Evolutionary conservation across 116 monocot species (phyloP).

Genomic region (Posidonia oceanica): DNA sequence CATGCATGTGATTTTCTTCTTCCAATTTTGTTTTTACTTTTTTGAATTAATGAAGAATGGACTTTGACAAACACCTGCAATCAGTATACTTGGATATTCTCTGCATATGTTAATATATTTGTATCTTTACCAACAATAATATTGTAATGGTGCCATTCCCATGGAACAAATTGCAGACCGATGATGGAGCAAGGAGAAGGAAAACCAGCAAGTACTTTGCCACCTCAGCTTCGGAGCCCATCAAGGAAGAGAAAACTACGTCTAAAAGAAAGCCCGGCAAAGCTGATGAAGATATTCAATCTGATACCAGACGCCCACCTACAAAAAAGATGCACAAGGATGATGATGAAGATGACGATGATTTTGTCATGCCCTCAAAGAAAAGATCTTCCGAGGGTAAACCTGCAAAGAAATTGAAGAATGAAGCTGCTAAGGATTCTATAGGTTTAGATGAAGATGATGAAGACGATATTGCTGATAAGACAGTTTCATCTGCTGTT

Average conservation of each 20-base stretch:
- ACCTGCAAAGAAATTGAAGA: slow-evolving; percentile 44
- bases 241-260: slow-evolving; percentile 24
- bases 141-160: too few relatives aligned
- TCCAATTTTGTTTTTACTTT: too few relatives aligned
- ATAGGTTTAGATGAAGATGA: slow-evolving; percentile 24
- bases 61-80: too few relatives aligned
- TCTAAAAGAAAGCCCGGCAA: slow-evolving; percentile 14
- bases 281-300: too few relatives aligned
- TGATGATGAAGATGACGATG: slow-evolving; percentile 42
- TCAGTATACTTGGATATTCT: too few relatives aligned
- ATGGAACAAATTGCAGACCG: neutral
- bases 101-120: too few relatives aligned
- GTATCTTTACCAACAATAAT: too few relatives aligned
- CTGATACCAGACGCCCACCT: neutral
- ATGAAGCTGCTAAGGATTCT: neutral
- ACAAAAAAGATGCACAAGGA: slow-evolving; percentile 41
- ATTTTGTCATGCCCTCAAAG: slow-evolving; percentile 45
- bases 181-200: slow-evolving; percentile 31
- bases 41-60: too few relatives aligned
- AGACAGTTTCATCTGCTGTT: slow-evolving; percentile 13
- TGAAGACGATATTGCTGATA: slow-evolving; percentile 15
- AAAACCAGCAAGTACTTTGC: slow-evolving; percentile 89
- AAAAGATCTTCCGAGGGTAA: slow-evolving; percentile 24
- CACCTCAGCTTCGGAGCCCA: slow-evolving; percentile 21
- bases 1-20: neutral